Conservation (phyloP, 1,284 basidiomycete species). For the Cutaneotrichosporon sp. region DNA sequence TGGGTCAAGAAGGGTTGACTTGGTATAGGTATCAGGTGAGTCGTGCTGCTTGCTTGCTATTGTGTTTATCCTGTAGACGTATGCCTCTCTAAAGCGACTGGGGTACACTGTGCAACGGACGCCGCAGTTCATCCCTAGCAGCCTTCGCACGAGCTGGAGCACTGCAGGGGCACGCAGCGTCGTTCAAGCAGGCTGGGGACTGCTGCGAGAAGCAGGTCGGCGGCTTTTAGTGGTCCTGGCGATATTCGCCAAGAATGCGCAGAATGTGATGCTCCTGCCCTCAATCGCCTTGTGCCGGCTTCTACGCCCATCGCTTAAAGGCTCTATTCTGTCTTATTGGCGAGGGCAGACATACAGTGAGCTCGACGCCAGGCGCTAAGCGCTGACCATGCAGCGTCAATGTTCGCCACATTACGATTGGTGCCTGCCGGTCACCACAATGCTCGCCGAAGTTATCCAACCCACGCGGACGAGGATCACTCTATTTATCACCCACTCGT, state of each 20-base stretch:
- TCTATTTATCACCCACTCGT: slow-evolving; percentile 25
- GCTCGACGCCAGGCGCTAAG: background rate
- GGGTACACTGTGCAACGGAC: slow-evolving; percentile 79
- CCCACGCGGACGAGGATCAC: slow-evolving; percentile 6
- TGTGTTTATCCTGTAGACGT: slow-evolving; percentile 58
- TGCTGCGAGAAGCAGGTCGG: too few relatives aligned
- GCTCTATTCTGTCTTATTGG: slow-evolving; percentile 6
- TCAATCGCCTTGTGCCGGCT: background rate
- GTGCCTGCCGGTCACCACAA: slow-evolving; percentile 59
- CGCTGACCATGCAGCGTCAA: slow-evolving; percentile 51
- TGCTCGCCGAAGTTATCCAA: slow-evolving; percentile 43
- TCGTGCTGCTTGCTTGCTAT: background rate
- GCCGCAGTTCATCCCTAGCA: slow-evolving; percentile 34
- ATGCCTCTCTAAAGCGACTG: slow-evolving; percentile 81
- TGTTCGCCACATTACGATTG: slow-evolving; percentile 71
- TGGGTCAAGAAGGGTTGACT: slow-evolving; percentile 69
- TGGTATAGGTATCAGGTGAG: slow-evolving; percentile 80
- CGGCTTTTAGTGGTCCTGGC: too few relatives aligned
- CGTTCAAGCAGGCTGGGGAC: too few relatives aligned
- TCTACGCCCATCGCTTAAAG: background rate
- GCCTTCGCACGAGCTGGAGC: too few relatives aligned
- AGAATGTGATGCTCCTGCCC: too few relatives aligned
- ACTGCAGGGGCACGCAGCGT: too few relatives aligned
- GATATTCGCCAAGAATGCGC: too few relatives aligned
- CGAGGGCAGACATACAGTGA: slow-evolving; percentile 27